phyloP scores from a whole-genome alignment of 345 rosid genomes.

The Stellera chamaejasme region DNA sequence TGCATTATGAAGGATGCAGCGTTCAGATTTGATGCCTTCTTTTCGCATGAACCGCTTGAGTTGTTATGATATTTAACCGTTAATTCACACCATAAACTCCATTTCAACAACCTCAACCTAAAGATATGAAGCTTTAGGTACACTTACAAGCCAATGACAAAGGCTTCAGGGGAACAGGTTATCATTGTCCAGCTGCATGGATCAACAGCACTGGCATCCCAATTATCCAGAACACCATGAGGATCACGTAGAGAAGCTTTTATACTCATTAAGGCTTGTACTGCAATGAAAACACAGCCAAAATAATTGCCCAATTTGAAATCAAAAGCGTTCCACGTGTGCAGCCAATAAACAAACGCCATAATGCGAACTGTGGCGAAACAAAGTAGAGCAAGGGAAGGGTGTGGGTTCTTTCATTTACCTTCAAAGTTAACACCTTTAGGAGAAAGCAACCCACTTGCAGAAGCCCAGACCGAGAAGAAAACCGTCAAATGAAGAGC shows the following conservation, averaged over 20 bases:
- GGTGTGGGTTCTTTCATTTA: constrained; percentile 12
- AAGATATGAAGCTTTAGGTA: constrained; percentile 5
- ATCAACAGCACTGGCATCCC: constrained; percentile 94
- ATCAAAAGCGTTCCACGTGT: background rate
- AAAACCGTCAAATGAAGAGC: constrained; percentile 23
- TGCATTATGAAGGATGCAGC: no score
- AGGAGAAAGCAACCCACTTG: constrained; percentile 60
- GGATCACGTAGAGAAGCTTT: constrained; percentile 72
- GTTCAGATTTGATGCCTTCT: no score
- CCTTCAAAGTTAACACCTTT: constrained; percentile 94
- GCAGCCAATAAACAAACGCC: constrained; percentile 1
- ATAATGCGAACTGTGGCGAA: constrained; percentile 7
- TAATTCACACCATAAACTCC: no score
- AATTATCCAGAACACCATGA: constrained; percentile 81
- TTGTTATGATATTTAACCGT: no score
- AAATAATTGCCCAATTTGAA: constrained; percentile 5
- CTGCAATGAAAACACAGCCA: constrained; percentile 26
- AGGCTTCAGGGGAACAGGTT: constrained; percentile 67
- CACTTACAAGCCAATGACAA: constrained; percentile 82
- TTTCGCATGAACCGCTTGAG: no score
- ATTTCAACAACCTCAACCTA: no score
- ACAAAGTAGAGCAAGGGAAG: constrained; percentile 1
- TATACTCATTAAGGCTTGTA: constrained; percentile 82
- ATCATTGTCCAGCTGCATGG: constrained; percentile 98
- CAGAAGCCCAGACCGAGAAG: constrained; percentile 38